Evolutionary conservation across 495 filamentous ascomycete species (phyloP).

Genomic region (Hypoxylon lienhwacheense): DNA sequence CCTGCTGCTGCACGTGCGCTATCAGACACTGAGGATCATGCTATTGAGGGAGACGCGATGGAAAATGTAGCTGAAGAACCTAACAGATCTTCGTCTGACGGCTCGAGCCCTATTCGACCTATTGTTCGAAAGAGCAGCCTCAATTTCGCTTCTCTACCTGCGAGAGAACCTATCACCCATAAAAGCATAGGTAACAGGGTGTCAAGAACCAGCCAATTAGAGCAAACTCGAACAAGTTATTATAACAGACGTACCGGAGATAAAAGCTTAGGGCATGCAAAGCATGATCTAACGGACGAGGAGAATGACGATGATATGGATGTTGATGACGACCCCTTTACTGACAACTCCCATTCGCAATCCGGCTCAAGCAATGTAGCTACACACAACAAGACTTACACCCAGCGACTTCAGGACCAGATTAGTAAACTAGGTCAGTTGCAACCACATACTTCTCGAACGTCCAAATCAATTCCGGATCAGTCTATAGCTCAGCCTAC

Average conservation of each 20-base stretch:
- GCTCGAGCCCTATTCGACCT: constrained; percentile 53
- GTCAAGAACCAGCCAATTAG: constrained; percentile 79
- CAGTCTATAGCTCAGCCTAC: constrained; percentile 39
- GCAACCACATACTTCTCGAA: constrained; percentile 60
- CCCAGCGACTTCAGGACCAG: constrained; percentile 85
- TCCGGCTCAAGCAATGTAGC: constrained; percentile 37
- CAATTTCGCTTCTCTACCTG: constrained; percentile 87
- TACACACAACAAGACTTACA: constrained; percentile 82
- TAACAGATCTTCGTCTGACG: constrained; percentile 51
- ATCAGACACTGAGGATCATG: constrained; percentile 20
- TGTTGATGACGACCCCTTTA: constrained; percentile 55
- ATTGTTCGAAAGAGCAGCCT: constrained; percentile 86
- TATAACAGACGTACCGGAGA: constrained; percentile 65
- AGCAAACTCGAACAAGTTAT: constrained; percentile 65
- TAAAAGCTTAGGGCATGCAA: constrained; percentile 57
- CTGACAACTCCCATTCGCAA: constrained; percentile 40
- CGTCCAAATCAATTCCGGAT: constrained; percentile 71
- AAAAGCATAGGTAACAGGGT: constrained; percentile 73
- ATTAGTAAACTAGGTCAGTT: constrained; percentile 90
- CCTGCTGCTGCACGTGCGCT: constrained; percentile 14
- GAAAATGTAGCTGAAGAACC: constrained; percentile 53
- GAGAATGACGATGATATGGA: constrained; percentile 61
- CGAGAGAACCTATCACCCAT: constrained; percentile 81
- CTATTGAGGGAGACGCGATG: constrained; percentile 32
- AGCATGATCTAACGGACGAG: constrained; percentile 46